phyloP scores from a whole-genome alignment of 139 green algal genomes.

The Closterium sp. region DNA sequence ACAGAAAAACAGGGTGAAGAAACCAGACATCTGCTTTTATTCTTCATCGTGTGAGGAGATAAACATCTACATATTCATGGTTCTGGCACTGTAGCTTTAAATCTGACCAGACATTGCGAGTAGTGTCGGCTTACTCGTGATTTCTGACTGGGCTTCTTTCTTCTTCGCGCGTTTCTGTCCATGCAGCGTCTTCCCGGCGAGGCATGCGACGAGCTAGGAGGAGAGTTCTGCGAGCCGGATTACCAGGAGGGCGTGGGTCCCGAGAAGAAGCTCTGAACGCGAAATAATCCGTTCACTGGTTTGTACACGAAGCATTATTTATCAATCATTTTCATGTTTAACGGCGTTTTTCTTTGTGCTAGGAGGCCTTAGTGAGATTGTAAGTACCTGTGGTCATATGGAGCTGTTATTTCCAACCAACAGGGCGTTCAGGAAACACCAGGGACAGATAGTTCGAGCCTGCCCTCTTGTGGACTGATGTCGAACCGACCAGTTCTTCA shows the following conservation, averaged over 20 bases:
- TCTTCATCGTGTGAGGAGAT: too few species aligned
- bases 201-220: conserved; percentile 51
- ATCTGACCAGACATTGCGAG: not conserved
- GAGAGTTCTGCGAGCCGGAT: conserved; percentile 48
- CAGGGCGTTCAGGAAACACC: not conserved
- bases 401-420: not conserved
- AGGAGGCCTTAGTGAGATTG: too few species aligned
- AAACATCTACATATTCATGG: too few species aligned
- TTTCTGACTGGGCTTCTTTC: not conserved
- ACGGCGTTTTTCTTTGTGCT: too few species aligned
- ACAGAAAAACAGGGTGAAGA: not conserved
- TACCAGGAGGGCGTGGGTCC: conserved; percentile 44
- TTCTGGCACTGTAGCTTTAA: not conserved
- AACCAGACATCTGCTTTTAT: not conserved
- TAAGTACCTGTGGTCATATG: not conserved
- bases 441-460: too few species aligned
- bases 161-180: conserved; percentile 1
- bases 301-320: not conserved
- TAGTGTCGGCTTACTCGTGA: not conserved
- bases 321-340: not conserved
- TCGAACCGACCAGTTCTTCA: too few species aligned
- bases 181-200: conserved; percentile 51
- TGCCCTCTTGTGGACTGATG: too few species aligned
- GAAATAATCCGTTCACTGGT: not conserved
- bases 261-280: conserved; percentile 2